phyloP scores from a whole-genome alignment of 305 asterid species.

The Plantago lanceolata region DNA sequence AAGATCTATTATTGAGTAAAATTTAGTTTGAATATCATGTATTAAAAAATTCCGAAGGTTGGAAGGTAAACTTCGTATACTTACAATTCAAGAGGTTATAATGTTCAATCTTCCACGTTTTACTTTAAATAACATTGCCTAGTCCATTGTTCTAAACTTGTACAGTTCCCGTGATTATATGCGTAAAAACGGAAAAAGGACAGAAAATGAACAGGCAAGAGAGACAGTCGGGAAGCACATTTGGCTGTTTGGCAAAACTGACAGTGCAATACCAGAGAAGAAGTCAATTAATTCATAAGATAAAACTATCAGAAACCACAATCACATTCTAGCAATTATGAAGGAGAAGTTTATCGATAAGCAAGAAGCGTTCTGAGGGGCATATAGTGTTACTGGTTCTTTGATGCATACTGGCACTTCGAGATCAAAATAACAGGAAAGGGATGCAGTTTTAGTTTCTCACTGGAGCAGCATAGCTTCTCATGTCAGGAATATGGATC shows the following conservation, averaged over 20 bases:
- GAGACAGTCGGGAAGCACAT: background rate
- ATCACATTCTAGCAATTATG: background rate
- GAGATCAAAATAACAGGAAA: background rate
- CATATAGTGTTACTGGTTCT: background rate
- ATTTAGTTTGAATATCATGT: too few relatives aligned
- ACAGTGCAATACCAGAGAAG: background rate
- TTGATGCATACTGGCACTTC: background rate
- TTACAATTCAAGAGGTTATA: background rate
- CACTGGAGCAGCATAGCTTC: background rate
- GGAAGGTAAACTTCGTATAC: background rate
- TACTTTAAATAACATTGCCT: background rate
- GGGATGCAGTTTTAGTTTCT: background rate
- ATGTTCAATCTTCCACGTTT: background rate
- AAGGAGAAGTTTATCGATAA: background rate
- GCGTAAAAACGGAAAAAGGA: background rate
- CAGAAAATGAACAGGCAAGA: background rate
- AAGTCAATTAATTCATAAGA: background rate
- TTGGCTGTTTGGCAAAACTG: too few relatives aligned
- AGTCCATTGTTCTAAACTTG: background rate
- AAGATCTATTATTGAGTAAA: background rate
- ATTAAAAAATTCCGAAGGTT: background rate
- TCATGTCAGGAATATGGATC: background rate
- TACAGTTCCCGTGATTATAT: background rate
- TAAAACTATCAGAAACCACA: background rate
- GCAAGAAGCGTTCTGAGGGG: conserved; percentile 2